Evolutionary conservation across 164 flowering plant genomes (phyloP).

Genomic region (Nymphaea thermarum): DNA sequence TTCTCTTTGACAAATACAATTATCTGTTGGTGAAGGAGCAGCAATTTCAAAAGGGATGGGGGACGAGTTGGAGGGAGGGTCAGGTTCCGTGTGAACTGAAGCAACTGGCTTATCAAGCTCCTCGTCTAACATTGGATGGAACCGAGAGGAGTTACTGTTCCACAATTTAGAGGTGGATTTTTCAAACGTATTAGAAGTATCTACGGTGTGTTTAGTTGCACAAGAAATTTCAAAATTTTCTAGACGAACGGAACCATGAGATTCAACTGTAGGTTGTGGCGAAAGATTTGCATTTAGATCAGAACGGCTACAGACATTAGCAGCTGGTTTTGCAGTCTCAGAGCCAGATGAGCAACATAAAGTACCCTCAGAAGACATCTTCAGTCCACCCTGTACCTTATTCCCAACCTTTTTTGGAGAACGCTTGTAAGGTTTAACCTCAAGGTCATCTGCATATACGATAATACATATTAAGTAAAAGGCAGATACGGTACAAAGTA

Average conservation of each 20-base stretch:
- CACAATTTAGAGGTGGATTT: no score
- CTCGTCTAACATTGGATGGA: neutral
- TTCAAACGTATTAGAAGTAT: neutral
- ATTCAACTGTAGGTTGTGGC: neutral
- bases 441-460: slow-evolving; percentile 19
- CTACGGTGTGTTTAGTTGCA: neutral
- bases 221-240: neutral
- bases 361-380: neutral
- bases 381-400: neutral
- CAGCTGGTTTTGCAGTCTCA: neutral
- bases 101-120: neutral
- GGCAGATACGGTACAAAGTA: slow-evolving; percentile 5
- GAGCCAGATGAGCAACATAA: neutral
- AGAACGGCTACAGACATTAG: neutral
- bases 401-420: neutral
- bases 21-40: neutral
- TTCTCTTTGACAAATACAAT: neutral
- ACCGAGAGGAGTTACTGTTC: neutral
- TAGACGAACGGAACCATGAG: neutral
- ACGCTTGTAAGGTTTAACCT: slow-evolving; percentile 1
- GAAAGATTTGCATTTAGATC: neutral
- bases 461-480: neutral
- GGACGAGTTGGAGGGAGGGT: neutral
- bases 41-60: neutral
- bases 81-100: neutral